Conservation (phyloP, 2,329 filamentous ascomycete species). For the Pseudogymnoascus verrucosus region DNA sequence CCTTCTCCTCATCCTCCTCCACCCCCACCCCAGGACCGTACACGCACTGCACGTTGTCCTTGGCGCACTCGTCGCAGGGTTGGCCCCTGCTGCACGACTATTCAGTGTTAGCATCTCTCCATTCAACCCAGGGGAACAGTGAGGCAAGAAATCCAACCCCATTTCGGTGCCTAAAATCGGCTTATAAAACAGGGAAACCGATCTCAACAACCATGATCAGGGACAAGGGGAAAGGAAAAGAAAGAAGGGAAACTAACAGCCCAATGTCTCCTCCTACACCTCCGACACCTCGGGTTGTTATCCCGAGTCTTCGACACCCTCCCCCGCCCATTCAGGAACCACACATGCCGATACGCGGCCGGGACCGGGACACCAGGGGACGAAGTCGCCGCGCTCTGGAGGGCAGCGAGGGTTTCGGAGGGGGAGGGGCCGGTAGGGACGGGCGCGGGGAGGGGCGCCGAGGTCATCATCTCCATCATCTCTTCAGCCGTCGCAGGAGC, state of each 20-base stretch:
- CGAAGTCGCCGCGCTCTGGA: neutral
- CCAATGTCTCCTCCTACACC: neutral
- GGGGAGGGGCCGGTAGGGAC: neutral
- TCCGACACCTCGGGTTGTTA: neutral
- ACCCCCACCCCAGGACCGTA: neutral
- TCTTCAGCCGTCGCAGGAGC: neutral
- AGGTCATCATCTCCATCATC: neutral
- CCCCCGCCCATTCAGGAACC: neutral
- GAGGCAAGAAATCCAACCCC: neutral
- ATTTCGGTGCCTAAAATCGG: neutral
- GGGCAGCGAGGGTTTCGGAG: neutral
- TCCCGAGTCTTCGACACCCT: slow-evolving; percentile 1
- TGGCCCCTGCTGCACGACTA: slow-evolving; percentile 1
- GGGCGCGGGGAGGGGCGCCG: neutral
- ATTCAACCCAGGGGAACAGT: neutral
- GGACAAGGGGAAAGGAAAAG: too few species aligned
- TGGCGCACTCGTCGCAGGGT: neutral
- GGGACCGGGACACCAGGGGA: neutral
- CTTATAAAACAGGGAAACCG: neutral
- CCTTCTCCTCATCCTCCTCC: neutral
- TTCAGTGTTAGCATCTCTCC: neutral
- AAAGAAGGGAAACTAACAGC: neutral
- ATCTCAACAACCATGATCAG: neutral
- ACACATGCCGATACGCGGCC: neutral
- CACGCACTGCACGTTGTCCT: neutral